These are phyloP conservation scores for Protomyces inouyei DNA, from an alignment of 1,139 yeast species.

Conservation along the genomic window DNA sequence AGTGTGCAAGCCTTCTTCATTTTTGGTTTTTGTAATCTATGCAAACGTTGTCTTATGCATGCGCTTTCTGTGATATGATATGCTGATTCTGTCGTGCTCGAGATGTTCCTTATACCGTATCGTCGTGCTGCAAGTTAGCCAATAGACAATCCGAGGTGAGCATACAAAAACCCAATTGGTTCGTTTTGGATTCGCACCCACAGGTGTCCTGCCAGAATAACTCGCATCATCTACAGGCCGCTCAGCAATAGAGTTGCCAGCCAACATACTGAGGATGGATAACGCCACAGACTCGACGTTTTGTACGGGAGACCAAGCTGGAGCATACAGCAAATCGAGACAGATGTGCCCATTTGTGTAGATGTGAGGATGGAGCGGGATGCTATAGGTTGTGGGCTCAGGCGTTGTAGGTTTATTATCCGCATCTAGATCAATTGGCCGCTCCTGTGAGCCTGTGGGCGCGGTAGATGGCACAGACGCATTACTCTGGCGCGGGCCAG, in stretches of 20 bases:
- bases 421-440: not conserved
- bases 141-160: not conserved
- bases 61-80: no score
- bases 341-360: conserved; percentile 23
- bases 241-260: conserved; percentile 7
- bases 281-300: conserved; percentile 8
- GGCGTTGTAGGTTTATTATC: not conserved
- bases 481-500: not conserved
- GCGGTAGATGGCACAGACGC: not conserved
- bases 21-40: no score
- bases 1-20: no score
- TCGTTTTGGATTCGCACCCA: conserved; percentile 8
- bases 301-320: conserved; percentile 22
- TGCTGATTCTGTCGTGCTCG: not conserved
- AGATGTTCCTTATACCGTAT: conserved; percentile 1
- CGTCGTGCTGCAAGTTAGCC: conserved; percentile 9
- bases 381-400: not conserved
- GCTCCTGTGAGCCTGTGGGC: not conserved
- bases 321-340: conserved; percentile 21
- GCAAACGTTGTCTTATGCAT: no score
- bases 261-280: conserved; percentile 18
- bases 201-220: conserved; percentile 5
- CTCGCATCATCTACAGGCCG: conserved; percentile 19
- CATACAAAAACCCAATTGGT: conserved; percentile 15
- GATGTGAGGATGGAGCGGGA: conserved; percentile 15